Evolutionary conservation across 768 basidiomycete genomes (phyloP).

Genomic region (Amanita rimosa): DNA sequence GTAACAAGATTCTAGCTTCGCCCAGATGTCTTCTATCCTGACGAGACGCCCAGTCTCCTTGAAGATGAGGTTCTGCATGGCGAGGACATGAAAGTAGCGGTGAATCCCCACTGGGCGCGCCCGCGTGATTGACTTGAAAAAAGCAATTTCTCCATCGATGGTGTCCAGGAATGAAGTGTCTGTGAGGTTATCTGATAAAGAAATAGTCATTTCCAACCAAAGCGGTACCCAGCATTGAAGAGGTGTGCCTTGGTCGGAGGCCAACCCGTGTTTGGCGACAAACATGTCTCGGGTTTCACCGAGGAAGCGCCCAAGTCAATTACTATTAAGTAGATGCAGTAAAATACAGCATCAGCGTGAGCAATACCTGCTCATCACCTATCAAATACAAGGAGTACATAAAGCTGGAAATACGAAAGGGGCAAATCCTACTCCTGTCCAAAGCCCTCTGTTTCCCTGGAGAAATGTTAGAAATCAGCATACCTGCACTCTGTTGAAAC

Average conservation of each 20-base stretch:
- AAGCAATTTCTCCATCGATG: constrained; percentile 74
- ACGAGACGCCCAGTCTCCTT: constrained; percentile 59
- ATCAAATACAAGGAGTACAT: not conserved
- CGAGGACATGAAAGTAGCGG: constrained; percentile 71
- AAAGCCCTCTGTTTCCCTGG: constrained; percentile 71
- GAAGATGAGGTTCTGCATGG: constrained; percentile 60
- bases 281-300: not conserved
- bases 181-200: constrained; percentile 11
- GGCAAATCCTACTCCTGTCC: constrained; percentile 40
- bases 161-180: constrained; percentile 46
- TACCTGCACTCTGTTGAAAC: not conserved
- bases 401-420: constrained; percentile 1
- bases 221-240: constrained; percentile 2
- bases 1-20: constrained; percentile 60
- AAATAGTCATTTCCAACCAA: constrained; percentile 1
- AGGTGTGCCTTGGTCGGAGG: not conserved
- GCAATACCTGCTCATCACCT: not conserved
- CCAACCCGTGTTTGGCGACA: constrained; percentile 4
- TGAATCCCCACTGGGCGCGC: constrained; percentile 77
- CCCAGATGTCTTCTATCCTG: constrained; percentile 57
- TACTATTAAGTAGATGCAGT: not conserved
- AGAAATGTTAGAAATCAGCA: constrained; percentile 2
- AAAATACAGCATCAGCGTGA: not conserved
- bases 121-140: constrained; percentile 75
- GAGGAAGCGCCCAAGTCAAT: not conserved